phyloP scores from a whole-genome alignment of 208 protist genomes.

The Leishmania gerbilli region DNA sequence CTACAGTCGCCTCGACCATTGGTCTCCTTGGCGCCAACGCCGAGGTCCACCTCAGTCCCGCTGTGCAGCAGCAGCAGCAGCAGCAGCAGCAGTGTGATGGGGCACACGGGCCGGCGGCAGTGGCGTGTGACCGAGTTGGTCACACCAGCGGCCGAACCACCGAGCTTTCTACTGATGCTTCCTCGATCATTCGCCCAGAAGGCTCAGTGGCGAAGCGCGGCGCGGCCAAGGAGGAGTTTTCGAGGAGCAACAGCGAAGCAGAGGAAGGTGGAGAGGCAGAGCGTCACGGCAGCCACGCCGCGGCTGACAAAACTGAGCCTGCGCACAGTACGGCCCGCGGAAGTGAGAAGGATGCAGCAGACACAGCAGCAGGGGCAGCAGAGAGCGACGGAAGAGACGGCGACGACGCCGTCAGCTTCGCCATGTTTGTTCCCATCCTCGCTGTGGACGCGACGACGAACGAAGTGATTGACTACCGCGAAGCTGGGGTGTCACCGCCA shows the following conservation, averaged over 20 bases:
- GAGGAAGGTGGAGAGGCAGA: neutral
- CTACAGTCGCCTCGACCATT: neutral
- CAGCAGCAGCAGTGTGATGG: neutral
- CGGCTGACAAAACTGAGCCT: neutral
- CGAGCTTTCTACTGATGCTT: neutral
- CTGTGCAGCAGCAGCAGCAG: neutral
- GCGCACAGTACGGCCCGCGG: neutral
- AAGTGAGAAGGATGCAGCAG: neutral
- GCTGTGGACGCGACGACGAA: slow-evolving; percentile 31
- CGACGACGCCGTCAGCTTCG: slow-evolving; percentile 16
- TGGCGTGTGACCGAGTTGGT: neutral
- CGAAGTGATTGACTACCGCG: slow-evolving; percentile 40
- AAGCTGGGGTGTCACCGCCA: neutral
- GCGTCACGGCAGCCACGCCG: neutral
- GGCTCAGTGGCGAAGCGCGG: neutral
- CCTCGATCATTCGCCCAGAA: neutral
- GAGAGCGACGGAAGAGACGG: neutral
- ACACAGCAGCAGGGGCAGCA: neutral
- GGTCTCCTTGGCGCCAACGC: neutral
- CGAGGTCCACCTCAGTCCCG: neutral
- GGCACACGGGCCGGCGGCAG: neutral
- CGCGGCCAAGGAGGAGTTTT: neutral
- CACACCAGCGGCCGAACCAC: neutral
- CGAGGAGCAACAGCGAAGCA: neutral
- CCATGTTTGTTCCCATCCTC: slow-evolving; percentile 38